Evolutionary conservation across 768 basidiomycete species (phyloP).

Genomic region (Agaricus sinodeliciosus): DNA sequence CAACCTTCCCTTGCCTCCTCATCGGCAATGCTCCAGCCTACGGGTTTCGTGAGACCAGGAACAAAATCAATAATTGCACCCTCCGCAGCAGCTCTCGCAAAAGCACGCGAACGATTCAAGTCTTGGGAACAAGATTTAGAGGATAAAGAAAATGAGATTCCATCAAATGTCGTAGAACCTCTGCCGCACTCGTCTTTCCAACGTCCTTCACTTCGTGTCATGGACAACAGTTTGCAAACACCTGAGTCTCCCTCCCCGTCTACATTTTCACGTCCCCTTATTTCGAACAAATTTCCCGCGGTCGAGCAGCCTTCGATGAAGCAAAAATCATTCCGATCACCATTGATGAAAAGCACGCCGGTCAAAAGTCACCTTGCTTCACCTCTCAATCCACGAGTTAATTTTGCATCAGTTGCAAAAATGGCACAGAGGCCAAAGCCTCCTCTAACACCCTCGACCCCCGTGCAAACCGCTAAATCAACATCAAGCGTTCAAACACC

Average conservation of each 20-base stretch:
- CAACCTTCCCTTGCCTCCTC: conserved; percentile 21
- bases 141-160: conserved; percentile 18
- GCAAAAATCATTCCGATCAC: conserved; percentile 41
- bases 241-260: conserved; percentile 36
- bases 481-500: conserved; percentile 1
- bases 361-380: conserved; percentile 13
- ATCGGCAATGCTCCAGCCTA: conserved; percentile 7
- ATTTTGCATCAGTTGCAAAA: conserved; percentile 17
- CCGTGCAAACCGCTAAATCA: conserved; percentile 4
- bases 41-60: conserved; percentile 4
- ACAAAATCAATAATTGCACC: conserved; percentile 28
- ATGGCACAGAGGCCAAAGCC: conserved; percentile 30
- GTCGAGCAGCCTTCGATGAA: conserved; percentile 1
- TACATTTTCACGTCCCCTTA: conserved; percentile 18
- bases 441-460: conserved; percentile 13
- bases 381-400: conserved; percentile 23
- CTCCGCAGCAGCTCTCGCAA: conserved; percentile 46
- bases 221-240: conserved; percentile 29
- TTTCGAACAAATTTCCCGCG: conserved; percentile 12
- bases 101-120: conserved; percentile 45
- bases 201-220: conserved; percentile 28
- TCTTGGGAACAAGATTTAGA: conserved; percentile 19
- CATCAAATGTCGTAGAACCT: conserved; percentile 7
- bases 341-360: conserved; percentile 25
- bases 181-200: conserved; percentile 20